These are phyloP conservation scores for Gryganskiella cystojenkinii DNA, from an alignment of 192 early-diverging fungal species.

Conservation along the genomic window DNA sequence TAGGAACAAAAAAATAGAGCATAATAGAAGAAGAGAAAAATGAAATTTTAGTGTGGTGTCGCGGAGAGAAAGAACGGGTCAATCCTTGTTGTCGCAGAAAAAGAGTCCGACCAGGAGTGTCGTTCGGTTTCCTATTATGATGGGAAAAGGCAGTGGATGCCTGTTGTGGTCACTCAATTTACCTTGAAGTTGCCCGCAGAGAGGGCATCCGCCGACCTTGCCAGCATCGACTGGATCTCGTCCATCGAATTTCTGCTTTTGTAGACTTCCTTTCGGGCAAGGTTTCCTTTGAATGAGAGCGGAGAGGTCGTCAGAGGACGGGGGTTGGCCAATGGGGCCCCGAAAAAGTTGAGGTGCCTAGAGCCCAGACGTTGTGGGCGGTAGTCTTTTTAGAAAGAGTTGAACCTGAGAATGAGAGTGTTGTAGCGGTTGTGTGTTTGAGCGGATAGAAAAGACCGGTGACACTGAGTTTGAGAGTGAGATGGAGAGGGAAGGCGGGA, in stretches of 20 bases:
- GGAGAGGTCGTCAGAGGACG: too few relatives aligned
- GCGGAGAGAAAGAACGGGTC: too few relatives aligned
- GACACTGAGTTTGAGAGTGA: not conserved
- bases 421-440: too few relatives aligned
- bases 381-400: not conserved
- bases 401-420: too few relatives aligned
- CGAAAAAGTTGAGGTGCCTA: slow-evolving; percentile 5
- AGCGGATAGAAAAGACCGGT: too few relatives aligned
- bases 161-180: not conserved
- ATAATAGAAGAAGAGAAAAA: too few relatives aligned
- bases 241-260: too few relatives aligned
- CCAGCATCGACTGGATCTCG: slow-evolving; percentile 52
- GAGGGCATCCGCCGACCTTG: slow-evolving; percentile 51
- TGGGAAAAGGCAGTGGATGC: not conserved
- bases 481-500: not conserved
- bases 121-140: too few relatives aligned
- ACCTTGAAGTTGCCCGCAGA: slow-evolving; percentile 60
- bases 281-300: not conserved
- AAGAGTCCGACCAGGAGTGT: too few relatives aligned
- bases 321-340: slow-evolving; percentile 7
- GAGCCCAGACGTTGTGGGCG: not conserved
- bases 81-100: too few relatives aligned
- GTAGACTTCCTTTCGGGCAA: too few relatives aligned
- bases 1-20: not conserved
- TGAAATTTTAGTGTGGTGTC: too few relatives aligned